phyloP scores from a whole-genome alignment of 1,139 yeast genomes.

The Taphrina sp. region DNA sequence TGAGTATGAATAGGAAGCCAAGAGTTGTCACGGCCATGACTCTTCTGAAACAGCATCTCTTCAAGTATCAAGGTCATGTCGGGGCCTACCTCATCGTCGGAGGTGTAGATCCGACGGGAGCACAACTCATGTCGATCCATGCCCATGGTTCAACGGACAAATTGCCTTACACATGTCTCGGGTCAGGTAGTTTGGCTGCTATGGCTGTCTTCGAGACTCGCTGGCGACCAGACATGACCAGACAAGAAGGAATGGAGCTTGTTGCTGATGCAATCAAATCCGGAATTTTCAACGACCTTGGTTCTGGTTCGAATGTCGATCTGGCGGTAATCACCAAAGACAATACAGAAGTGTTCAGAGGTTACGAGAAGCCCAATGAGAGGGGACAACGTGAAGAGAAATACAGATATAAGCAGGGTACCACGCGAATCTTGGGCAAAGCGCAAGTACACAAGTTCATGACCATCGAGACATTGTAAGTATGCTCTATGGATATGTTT shows the following conservation, averaged over 20 bases:
- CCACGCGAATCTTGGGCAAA: conserved; percentile 71
- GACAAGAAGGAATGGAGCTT: conserved; percentile 82
- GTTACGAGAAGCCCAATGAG: conserved; percentile 85
- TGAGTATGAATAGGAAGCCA: conserved; percentile 80
- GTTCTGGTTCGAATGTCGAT: conserved; percentile 97
- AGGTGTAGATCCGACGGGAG: conserved; percentile 90
- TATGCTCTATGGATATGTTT: conserved; percentile 45
- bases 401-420: conserved; percentile 84
- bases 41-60: conserved; percentile 88
- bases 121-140: conserved; percentile 86
- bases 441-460: conserved; percentile 63
- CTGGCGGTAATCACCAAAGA: conserved; percentile 94
- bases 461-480: conserved; percentile 63
- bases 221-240: conserved; percentile 74
- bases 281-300: conserved; percentile 98
- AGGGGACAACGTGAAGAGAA: conserved; percentile 77
- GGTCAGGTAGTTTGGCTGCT: conserved; percentile 98
- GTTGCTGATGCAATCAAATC: conserved; percentile 94
- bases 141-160: conserved; percentile 95
- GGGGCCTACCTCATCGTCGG: conserved; percentile 97
- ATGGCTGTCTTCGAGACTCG: conserved; percentile 93
- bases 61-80: conserved; percentile 93
- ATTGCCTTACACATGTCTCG: conserved; percentile 68
- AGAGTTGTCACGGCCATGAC: conserved; percentile 92
- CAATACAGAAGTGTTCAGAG: conserved; percentile 70